A percentile compares a stretch with the other conserved stretches of the same genome.
phyloP scores from a whole-genome alignment of 1,284 basidiomycete genomes.

The Malassezia sp. region DNA sequence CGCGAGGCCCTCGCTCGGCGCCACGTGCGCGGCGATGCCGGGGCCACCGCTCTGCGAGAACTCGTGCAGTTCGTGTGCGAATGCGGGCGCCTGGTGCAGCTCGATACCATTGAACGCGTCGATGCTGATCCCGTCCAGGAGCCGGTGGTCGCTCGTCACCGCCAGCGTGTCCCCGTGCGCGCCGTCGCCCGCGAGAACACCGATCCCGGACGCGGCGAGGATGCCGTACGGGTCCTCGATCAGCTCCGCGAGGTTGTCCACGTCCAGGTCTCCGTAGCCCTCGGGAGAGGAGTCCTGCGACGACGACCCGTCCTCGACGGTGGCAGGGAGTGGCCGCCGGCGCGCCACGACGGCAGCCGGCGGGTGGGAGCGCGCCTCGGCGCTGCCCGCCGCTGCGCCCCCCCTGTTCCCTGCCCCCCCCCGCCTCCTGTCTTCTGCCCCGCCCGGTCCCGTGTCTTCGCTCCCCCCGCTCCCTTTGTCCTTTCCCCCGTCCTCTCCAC shows the following conservation, averaged over 20 bases:
- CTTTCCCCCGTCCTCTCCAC: no score
- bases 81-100: slow-evolving; percentile 27
- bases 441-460: no score
- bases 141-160: slow-evolving; percentile 5
- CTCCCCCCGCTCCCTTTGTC: no score
- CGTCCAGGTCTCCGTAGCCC: no score
- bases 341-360: background rate
- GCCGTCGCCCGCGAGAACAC: slow-evolving; percentile 18
- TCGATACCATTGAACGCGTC: slow-evolving; percentile 33
- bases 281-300: slow-evolving; percentile 17
- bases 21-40: slow-evolving; percentile 34
- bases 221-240: slow-evolving; percentile 44
- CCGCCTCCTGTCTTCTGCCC: no score
- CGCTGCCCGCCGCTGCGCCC: no score
- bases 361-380: no score
- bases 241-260: slow-evolving; percentile 28
- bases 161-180: background rate
- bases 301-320: slow-evolving; percentile 38
- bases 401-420: no score
- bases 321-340: slow-evolving; percentile 32
- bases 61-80: slow-evolving; percentile 22
- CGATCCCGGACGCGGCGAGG: slow-evolving; percentile 32
- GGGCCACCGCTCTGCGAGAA: slow-evolving; percentile 26
- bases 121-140: slow-evolving; percentile 16
- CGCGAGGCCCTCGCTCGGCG: background rate